Base-by-base conservation (phyloP, 169 alveolate genomes). In the Eimeria falciformis region DNA sequence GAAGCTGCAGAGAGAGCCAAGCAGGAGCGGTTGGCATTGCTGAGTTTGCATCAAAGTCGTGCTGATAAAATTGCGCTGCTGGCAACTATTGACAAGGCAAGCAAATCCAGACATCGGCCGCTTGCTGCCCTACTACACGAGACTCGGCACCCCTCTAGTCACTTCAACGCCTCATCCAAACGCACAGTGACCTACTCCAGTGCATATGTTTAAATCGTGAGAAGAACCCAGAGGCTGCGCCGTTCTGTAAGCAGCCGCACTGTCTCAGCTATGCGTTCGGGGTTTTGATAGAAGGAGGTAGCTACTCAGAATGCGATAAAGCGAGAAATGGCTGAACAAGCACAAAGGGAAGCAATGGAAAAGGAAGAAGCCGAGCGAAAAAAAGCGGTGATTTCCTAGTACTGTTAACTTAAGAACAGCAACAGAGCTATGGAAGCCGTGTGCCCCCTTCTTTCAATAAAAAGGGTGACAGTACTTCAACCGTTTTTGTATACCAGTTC, bases 1-100 rank as follows among this genome's bases (percentile, higher is more conserved):
- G 89, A 81, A 56, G 89, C 89, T 53, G 89, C 89, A 25, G 89
- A 81, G 37, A 65, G 89, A 18, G 62, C 75, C 37, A 81, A 55
- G 12, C 89, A 56, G 47, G 89, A 81, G 53, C 89, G 89, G 58
- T 75, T 53, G 40, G 18, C 47, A 65, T 21, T 81, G 29, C 75
- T 81, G 75, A 55, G 37, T 33, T 23, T 81, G 56, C 89, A 81
- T 37, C 89, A 81, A 33, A 81, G 89, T 37, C 89, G 89, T 2
- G 89, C 89, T n/a, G 89, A 81, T 65, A 81, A 55, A 55, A 81
- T 81, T 6, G 89, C 89, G 58, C 50, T 81, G 89, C 89, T 81
- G 17, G 75, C 89, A 12, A 81, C 77, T 14, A 53, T 81, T 25
- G 89, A 81, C 89, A 81, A 81, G 89, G 89, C 75, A 81, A 55